Base-by-base conservation (phyloP, 352 stramenopile species). In the Pythium rishiriense region DNA sequence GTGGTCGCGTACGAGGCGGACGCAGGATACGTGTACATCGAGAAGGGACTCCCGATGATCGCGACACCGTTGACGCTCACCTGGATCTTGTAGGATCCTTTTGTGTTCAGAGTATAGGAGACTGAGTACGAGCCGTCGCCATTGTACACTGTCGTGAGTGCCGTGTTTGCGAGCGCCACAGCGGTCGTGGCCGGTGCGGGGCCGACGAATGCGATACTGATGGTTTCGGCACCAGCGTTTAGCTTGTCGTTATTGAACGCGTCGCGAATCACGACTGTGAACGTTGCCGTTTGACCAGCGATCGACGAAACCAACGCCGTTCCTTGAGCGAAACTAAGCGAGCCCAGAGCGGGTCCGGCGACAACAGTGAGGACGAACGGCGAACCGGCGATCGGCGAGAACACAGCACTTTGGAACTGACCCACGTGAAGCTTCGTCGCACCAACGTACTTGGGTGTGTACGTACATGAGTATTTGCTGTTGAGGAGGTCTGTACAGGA, bases 381-480 rank as follows among this genome's bases (percentile, higher is more conserved):
- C 54, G 82, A 91, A 21, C 69, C 68, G 2, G 47, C 31, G 26
- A 91, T 78, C 0, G 69, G 42, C 25, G 56, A 45, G 39, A 73
- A 47, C 17, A 58, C 28, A 29, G 62, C 57, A 14, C 37, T 66
- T 14, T 46, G 26, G 1, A 63, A 43, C n/a, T 84, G 35, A 19
- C 58, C 46, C 4, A 88, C 75, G 57, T 82, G 59, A 11, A 91
- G 57, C 3, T 51, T 81, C 7, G 58, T 58, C 0, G 22, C 29
- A 14, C 79, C 79, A 17, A 83, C 77, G 48, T 70, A 80, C 10
- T 78, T 78, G 3, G 84, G 56, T 2, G 58, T 78, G 57, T 87
- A 93, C n/a, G 74, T 76, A 51, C 84, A 93, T 8, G 71, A 72
- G 55, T 90, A 93, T 14, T 70, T 57, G 0, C 84, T 84, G 25